Percentiles rank a stretch among this genome's conserved stretches.
phyloP scores from a whole-genome alignment of 1,284 basidiomycete species.

The Gymnopus androsaceus region DNA sequence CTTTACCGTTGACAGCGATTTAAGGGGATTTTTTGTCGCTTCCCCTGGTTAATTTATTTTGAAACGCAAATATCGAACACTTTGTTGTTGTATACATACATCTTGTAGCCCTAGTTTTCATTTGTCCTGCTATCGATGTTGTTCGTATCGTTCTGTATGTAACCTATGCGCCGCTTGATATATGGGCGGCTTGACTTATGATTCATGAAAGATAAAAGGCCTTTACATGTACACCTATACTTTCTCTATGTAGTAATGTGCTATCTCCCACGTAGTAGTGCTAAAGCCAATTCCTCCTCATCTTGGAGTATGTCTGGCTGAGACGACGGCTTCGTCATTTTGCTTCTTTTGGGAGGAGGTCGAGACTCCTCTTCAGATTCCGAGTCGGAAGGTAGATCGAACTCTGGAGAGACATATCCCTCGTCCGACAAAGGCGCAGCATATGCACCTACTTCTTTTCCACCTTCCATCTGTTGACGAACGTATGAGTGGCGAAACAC shows the following conservation, averaged over 20 bases:
- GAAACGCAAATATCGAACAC: not conserved
- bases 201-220: not conserved
- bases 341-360: constrained; percentile 44
- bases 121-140: constrained; percentile 1
- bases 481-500: not conserved
- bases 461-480: constrained; percentile 16
- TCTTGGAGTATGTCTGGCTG: constrained; percentile 38
- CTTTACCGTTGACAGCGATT: not conserved
- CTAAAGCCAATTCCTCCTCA: constrained; percentile 55
- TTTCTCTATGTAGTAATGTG: not conserved
- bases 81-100: constrained; percentile 12
- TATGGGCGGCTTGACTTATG: not conserved
- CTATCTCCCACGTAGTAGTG: constrained; percentile 35
- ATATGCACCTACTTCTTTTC: constrained; percentile 30
- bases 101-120: constrained; percentile 14
- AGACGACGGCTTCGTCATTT: constrained; percentile 18
- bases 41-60: not conserved
- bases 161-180: not conserved
- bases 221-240: not conserved
- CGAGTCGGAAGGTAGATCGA: constrained; percentile 57
- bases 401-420: constrained; percentile 75
- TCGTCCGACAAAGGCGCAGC: constrained; percentile 42
- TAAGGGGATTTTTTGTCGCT: constrained; percentile 1
- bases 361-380: constrained; percentile 36
- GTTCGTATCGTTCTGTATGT: not conserved